phyloP scores from a whole-genome alignment of 2,329 filamentous ascomycete species.

The Venturia effusa region DNA sequence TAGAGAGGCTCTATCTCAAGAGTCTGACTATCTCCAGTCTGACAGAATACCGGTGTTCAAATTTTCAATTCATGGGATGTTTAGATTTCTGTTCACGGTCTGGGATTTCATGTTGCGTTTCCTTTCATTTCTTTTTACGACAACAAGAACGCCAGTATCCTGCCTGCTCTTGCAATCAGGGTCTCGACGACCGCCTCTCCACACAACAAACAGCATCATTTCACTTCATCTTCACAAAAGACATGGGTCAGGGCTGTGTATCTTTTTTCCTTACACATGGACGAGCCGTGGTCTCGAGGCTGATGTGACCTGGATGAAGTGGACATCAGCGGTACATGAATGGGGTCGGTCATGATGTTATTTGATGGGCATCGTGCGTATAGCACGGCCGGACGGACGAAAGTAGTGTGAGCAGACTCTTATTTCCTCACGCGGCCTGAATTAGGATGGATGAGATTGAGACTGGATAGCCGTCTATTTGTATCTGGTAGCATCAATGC shows the following conservation, averaged over 20 bases:
- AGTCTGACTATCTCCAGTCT: slow-evolving; percentile 2
- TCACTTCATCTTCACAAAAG: not conserved
- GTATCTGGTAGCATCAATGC: slow-evolving; percentile 1
- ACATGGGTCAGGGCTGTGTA: not conserved
- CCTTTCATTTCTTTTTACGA: not conserved
- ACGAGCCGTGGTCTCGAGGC: not conserved
- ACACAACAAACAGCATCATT: not conserved
- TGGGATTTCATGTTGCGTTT: not conserved
- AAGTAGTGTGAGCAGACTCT: not conserved
- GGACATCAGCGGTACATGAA: not conserved
- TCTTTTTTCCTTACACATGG: not conserved
- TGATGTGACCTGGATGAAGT: slow-evolving; percentile 2
- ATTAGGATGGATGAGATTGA: not conserved
- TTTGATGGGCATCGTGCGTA: not conserved
- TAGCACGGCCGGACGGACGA: not conserved
- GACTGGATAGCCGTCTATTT: slow-evolving; percentile 2
- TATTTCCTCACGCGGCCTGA: not conserved
- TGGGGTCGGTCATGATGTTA: not conserved
- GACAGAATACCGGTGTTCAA: slow-evolving; percentile 4
- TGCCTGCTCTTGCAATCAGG: not conserved
- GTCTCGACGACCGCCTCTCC: not conserved
- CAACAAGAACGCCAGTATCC: not conserved
- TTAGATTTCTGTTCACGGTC: slow-evolving; percentile 1
- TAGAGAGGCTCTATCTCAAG: slow-evolving; percentile 1
- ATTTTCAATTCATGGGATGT: slow-evolving; percentile 6